A percentile compares a stretch with the other conserved stretches of the same genome.
Conservation (phyloP, 306 rosid species). For the Quercus bicolor region DNA sequence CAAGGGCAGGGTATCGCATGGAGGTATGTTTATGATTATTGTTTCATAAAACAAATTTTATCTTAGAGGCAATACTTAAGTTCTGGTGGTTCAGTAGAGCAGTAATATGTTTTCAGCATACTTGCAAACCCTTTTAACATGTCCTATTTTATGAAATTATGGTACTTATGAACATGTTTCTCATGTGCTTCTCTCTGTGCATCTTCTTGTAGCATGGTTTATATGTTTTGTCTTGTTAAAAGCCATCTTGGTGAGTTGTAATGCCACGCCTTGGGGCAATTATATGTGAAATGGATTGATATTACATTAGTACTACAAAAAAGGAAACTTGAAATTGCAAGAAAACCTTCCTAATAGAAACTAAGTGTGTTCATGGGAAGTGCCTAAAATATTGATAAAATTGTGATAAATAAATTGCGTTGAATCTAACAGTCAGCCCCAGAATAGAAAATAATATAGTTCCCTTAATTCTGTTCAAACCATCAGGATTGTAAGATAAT, state of each 20-base stretch:
- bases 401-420: background rate
- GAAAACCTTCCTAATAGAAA: background rate
- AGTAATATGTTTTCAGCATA: background rate
- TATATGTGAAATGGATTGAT: background rate
- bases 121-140: background rate
- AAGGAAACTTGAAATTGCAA: background rate
- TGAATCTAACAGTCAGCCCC: background rate
- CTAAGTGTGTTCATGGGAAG: background rate
- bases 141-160: background rate
- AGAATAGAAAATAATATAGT: background rate
- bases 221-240: background rate
- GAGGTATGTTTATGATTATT: slow-evolving; percentile 54
- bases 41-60: background rate
- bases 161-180: background rate
- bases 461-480: background rate
- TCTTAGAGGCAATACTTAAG: background rate
- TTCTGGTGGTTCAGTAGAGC: background rate
- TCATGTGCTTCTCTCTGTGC: background rate
- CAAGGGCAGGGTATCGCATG: slow-evolving; percentile 98
- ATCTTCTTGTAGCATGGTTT: background rate
- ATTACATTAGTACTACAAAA: background rate
- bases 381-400: background rate
- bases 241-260: background rate
- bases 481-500: background rate
- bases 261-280: background rate